phyloP scores from a whole-genome alignment of 805 yeast genomes.

The Cyberlindnera euphorbiiphila region DNA sequence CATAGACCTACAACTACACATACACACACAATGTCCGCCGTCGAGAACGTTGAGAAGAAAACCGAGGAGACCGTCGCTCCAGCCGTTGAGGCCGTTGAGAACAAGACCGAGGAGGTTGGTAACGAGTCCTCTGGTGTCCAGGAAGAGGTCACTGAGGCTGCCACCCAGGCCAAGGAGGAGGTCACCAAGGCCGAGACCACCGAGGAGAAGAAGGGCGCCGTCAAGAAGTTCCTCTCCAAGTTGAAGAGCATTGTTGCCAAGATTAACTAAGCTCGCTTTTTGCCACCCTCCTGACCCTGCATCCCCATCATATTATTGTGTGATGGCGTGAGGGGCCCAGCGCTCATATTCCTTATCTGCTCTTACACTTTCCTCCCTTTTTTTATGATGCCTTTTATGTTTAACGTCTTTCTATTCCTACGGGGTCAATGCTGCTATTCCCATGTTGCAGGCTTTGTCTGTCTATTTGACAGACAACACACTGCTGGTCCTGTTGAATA shows the following conservation, averaged over 20 bases:
- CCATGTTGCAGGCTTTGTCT: no score
- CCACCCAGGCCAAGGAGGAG: conserved; percentile 16
- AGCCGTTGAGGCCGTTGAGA: conserved; percentile 16
- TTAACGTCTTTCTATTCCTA: background rate
- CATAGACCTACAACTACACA: background rate
- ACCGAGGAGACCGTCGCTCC: conserved; percentile 20
- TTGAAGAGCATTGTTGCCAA: conserved; percentile 17
- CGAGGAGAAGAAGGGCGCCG: conserved; percentile 22
- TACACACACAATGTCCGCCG: conserved; percentile 19
- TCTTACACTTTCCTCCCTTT: background rate
- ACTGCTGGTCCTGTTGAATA: no score
- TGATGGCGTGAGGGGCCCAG: no score
- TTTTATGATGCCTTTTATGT: conserved; percentile 3
- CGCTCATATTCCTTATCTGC: no score
- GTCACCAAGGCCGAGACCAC: conserved; percentile 14
- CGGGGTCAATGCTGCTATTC: no score
- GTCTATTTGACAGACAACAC: no score
- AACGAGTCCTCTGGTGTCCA: no score
- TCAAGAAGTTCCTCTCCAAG: conserved; percentile 26
- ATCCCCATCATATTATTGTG: no score
- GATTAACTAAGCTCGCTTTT: conserved; percentile 8
- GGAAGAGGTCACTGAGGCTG: conserved; percentile 17
- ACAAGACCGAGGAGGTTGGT: conserved; percentile 16
- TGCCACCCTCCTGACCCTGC: background rate
- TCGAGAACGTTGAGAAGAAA: conserved; percentile 21